Evolutionary conservation across 257 asterid species (phyloP).

Genomic region (Avicennia marina): DNA sequence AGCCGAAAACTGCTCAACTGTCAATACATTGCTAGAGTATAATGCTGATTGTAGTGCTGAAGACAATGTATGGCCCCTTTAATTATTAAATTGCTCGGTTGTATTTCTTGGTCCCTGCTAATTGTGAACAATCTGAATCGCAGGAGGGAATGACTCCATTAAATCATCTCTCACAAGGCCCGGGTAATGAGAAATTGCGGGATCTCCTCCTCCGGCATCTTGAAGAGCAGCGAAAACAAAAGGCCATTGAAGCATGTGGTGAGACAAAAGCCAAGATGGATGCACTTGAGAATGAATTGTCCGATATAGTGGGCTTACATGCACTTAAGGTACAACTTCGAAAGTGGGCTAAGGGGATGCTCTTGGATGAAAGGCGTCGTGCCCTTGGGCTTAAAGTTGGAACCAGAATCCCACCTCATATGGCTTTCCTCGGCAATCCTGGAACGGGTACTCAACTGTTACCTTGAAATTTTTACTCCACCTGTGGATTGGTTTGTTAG

Average conservation of each 20-base stretch:
- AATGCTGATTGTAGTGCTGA: conserved; percentile 87
- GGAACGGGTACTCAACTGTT: conserved; percentile 64
- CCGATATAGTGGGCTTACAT: conserved; percentile 63
- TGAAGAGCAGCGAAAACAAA: conserved; percentile 72
- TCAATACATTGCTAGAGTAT: conserved; percentile 72
- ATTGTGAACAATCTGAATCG: conserved; percentile 25
- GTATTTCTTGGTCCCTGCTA: conserved; percentile 28
- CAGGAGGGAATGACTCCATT: conserved; percentile 96
- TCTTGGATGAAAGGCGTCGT: conserved; percentile 82
- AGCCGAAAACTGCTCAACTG: conserved; percentile 73
- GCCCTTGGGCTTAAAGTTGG: conserved; percentile 84
- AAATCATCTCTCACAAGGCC: conserved; percentile 81
- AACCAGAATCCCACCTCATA: conserved; percentile 85
- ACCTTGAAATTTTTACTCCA: too few species aligned
- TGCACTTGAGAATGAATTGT: conserved; percentile 68
- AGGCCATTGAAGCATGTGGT: conserved; percentile 85
- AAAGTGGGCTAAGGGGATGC: conserved; percentile 97
- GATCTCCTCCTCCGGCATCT: conserved; percentile 61
- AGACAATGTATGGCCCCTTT: conserved; percentile 56
- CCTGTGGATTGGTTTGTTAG: too few species aligned
- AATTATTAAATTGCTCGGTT: conserved; percentile 1
- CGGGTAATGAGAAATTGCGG: conserved; percentile 64
- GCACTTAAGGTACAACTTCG: conserved; percentile 66
- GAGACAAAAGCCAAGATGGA: conserved; percentile 83
- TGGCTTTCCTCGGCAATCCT: conserved; percentile 98